Base-by-base conservation (phyloP, 805 yeast genomes). In the Ogataea nitratoaversa region DNA sequence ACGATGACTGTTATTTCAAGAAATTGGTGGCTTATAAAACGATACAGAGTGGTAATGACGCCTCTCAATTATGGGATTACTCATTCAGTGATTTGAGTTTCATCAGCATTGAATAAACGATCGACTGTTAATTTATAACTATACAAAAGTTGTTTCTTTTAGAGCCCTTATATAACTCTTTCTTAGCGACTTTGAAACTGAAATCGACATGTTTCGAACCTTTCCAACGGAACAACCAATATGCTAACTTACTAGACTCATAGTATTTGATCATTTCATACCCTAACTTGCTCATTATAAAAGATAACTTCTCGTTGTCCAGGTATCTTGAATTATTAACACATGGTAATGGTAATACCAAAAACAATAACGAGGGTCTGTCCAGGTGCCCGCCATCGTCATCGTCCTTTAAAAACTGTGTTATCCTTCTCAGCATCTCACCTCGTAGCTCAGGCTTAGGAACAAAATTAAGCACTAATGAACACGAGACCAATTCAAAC, bases 261-360 rank as follows among this genome's bases (percentile, higher is more conserved):
- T 83, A 76, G 42, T 70, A 66, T 34, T 66, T 55, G 4, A 70
- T 36, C 27, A 66, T 44, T 7, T 42, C 45, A 47, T 78, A 88
- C 0, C 96, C 96, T n/a, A 87, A 62, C 7, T 67, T 50, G 0
- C 43, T 25, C 76, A 83, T 72, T 11, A 89, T 71, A 1, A 60
- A 57, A 1, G 58, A 48, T 8, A 76, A 63, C 19, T 58, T 60
- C 0, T 54, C 56, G 30, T 68, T 66, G 46, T 76, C 73, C 59
- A 82, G 78, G 57, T 90, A 91, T 33, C 98, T 69, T 0, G 97
- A 89, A 58, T 91, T 90, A 8, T 66, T 59, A 1, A 87, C 67
- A 57, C 99, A 91, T 0, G 98, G 96, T 27, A 84, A 67, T 0
- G 99, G 99, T 3, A 91, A 64, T 6, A 91, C 98, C 11, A 91